Evolutionary conservation across 768 basidiomycete genomes (phyloP).

Genomic region (Rhodotorula taiwanensis): DNA sequence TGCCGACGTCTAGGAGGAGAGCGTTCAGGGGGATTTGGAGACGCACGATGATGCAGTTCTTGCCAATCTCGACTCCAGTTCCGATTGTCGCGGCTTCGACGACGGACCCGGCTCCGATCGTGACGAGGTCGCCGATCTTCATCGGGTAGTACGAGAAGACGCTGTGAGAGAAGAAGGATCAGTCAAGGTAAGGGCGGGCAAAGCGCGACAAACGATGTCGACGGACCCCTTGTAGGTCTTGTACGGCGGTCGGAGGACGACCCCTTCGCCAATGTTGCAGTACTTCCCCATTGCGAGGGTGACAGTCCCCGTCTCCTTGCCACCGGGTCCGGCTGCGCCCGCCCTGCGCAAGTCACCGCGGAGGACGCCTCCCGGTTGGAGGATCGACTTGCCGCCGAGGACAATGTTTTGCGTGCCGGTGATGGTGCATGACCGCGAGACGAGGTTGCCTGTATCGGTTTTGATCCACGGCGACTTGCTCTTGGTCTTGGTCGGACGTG

Average conservation of each 20-base stretch:
- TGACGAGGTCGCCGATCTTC: constrained; percentile 91
- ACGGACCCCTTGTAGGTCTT: constrained; percentile 49
- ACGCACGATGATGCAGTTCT: constrained; percentile 76
- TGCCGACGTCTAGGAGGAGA: too few species aligned
- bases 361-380: constrained; percentile 79
- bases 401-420: constrained; percentile 94
- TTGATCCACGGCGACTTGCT: constrained; percentile 12
- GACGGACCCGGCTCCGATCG: constrained; percentile 79
- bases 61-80: constrained; percentile 87
- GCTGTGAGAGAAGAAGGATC: constrained; percentile 18
- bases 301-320: constrained; percentile 50
- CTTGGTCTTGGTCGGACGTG: not conserved
- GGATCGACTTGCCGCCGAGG: constrained; percentile 92
- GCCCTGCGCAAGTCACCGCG: constrained; percentile 86
- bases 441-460: constrained; percentile 85
- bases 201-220: not conserved
- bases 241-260: constrained; percentile 58
- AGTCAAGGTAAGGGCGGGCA: not conserved
- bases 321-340: constrained; percentile 56
- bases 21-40: not conserved
- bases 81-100: constrained; percentile 94
- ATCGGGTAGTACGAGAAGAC: constrained; percentile 78
- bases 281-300: constrained; percentile 90
- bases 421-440: constrained; percentile 82
- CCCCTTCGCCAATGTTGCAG: constrained; percentile 81